Conservation (phyloP, 176 grass and related monocot species). For the Triticum monococcum region DNA sequence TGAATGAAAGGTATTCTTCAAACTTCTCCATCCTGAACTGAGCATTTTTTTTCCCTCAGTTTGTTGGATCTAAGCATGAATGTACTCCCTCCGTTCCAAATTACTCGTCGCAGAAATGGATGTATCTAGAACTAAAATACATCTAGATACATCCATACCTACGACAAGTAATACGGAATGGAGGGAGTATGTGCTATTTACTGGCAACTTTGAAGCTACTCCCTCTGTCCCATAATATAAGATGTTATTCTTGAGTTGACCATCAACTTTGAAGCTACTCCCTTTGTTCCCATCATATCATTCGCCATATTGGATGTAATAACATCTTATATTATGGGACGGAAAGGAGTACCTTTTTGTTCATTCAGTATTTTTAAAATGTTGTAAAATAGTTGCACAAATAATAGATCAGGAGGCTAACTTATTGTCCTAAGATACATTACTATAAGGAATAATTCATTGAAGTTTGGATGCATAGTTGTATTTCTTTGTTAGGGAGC, state of each 20-base stretch:
- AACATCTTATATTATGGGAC: too few species aligned
- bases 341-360: too few species aligned
- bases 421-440: not conserved
- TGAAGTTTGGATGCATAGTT: not conserved
- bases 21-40: not conserved
- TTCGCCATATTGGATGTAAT: too few species aligned
- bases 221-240: too few species aligned
- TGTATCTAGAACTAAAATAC: too few species aligned
- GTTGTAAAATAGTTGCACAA: not conserved
- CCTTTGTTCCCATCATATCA: too few species aligned
- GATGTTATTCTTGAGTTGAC: too few species aligned
- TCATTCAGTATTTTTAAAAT: not conserved
- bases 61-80: not conserved
- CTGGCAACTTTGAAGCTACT: not conserved
- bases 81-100: not conserved
- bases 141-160: too few species aligned
- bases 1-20: conserved; percentile 69
- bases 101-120: too few species aligned
- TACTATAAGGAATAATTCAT: not conserved
- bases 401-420: not conserved
- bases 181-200: not conserved
- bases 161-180: too few species aligned
- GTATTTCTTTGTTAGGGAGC: not conserved
- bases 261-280: too few species aligned
- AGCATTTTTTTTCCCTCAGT: not conserved